phyloP scores from a whole-genome alignment of 78 protist genomes.

The Polysphondylium violaceum region DNA sequence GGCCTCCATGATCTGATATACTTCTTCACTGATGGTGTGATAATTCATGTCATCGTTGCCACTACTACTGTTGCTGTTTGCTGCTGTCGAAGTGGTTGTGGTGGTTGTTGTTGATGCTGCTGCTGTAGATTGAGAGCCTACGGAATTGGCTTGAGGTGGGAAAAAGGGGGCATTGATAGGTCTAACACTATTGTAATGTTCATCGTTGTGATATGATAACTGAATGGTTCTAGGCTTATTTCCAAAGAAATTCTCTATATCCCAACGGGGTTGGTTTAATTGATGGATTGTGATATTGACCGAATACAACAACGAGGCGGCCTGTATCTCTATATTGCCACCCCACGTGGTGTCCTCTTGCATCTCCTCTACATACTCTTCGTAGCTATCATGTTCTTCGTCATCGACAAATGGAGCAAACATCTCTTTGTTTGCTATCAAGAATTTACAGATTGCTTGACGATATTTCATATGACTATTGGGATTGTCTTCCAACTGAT shows the following conservation, averaged over 20 bases:
- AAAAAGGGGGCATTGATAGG: background rate
- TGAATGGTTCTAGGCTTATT: slow-evolving; percentile 37
- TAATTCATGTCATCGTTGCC: background rate
- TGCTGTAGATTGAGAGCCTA: background rate
- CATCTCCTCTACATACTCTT: slow-evolving; percentile 81
- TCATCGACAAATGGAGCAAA: slow-evolving; percentile 84
- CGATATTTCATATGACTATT: slow-evolving; percentile 67
- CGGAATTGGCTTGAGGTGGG: background rate
- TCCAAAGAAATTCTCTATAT: slow-evolving; percentile 50
- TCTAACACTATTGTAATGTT: slow-evolving; percentile 76
- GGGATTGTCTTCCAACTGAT: slow-evolving; percentile 81
- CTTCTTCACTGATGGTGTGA: background rate
- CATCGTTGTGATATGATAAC: slow-evolving; percentile 81
- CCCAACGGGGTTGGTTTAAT: slow-evolving; percentile 85
- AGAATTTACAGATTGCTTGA: slow-evolving; percentile 30
- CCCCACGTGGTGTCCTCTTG: slow-evolving; percentile 82
- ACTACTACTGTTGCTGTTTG: background rate
- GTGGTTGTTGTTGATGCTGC: background rate
- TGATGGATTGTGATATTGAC: slow-evolving; percentile 80
- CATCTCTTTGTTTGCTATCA: slow-evolving; percentile 59
- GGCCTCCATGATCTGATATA: slow-evolving; percentile 39
- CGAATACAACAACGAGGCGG: slow-evolving; percentile 46
- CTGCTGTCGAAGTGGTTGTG: background rate
- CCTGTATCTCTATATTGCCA: slow-evolving; percentile 83
- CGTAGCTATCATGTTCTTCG: slow-evolving; percentile 59